Evolutionary conservation across 2,329 filamentous ascomycete genomes (phyloP).

Genomic region (Pestalotiopsis sp.): DNA sequence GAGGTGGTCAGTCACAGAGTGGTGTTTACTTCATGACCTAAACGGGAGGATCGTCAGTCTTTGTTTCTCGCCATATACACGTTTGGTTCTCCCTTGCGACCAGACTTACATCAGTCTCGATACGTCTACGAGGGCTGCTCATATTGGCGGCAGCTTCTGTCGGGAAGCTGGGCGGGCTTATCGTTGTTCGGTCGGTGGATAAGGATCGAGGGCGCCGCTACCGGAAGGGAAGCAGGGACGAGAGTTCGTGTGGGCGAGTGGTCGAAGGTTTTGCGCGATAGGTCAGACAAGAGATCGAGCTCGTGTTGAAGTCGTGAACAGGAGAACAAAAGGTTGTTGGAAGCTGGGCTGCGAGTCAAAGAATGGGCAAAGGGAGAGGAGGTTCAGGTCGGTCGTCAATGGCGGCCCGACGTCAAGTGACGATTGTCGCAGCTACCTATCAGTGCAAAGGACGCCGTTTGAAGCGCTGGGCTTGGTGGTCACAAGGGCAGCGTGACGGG

Average conservation of each 20-base stretch:
- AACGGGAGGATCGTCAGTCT: constrained; percentile 15
- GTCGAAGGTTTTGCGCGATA: background rate
- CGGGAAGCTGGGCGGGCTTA: background rate
- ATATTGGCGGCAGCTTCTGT: constrained; percentile 23
- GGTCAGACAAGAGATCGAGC: background rate
- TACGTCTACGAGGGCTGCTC: constrained; percentile 34
- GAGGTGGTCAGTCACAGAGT: background rate
- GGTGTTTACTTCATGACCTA: constrained; percentile 35
- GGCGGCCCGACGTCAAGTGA: constrained; percentile 12
- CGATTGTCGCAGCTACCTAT: background rate
- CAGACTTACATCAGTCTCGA: constrained; percentile 36
- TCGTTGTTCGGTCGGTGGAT: background rate
- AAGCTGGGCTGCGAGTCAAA: background rate
- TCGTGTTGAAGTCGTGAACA: background rate
- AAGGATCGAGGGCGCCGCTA: background rate
- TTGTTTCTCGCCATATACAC: background rate
- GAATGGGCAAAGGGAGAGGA: background rate
- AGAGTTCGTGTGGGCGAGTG: background rate
- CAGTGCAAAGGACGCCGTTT: background rate
- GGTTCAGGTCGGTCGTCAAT: constrained; percentile 1
- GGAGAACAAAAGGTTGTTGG: background rate
- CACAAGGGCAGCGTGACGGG: background rate
- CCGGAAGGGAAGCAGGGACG: background rate
- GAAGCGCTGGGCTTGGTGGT: background rate
- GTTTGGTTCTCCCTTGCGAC: background rate